A percentile compares a stretch with the other conserved stretches of the same genome.
Conservation (phyloP, 2,329 filamentous ascomycete genomes). For the Thielaviopsis musarum region DNA sequence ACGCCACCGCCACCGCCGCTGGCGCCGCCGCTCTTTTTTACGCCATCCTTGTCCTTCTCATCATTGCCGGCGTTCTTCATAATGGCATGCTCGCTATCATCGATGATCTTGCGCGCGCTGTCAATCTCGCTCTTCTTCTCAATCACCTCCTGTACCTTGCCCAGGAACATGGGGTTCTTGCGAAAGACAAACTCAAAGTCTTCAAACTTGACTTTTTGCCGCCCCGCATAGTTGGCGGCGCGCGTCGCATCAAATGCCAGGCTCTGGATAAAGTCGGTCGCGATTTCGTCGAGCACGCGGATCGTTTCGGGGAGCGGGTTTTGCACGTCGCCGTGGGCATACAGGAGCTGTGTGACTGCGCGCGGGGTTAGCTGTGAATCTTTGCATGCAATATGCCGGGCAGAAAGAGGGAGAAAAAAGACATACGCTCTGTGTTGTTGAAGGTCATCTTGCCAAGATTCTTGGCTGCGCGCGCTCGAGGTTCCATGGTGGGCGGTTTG, state of each 20-base stretch:
- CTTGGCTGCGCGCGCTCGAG: conserved; percentile 58
- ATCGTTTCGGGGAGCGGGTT: conserved; percentile 71
- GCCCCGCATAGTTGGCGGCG: conserved; percentile 67
- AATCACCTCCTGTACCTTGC: conserved; percentile 76
- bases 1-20: conserved; percentile 13
- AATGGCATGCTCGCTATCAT: conserved; percentile 46
- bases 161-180: conserved; percentile 68
- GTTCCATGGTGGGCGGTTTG: conserved; percentile 42
- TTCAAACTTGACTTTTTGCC: conserved; percentile 95
- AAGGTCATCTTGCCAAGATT: conserved; percentile 78
- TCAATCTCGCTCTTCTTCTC: conserved; percentile 80
- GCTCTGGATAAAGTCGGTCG: conserved; percentile 92
- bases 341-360: conserved; percentile 56
- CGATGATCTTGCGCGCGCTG: conserved; percentile 59
- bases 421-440: conserved; percentile 50
- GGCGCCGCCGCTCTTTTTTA: conserved; percentile 12
- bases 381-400: too few relatives aligned
- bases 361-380: conserved; percentile 1
- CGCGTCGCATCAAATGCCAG: conserved; percentile 80
- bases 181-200: conserved; percentile 93
- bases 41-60: conserved; percentile 21
- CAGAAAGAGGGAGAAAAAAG: not conserved
- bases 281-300: conserved; percentile 79
- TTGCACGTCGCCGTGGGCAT: conserved; percentile 62
- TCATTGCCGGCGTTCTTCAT: conserved; percentile 34